Percentiles rank a stretch among this genome's conserved stretches.
Conservation (phyloP, 2,329 filamentous ascomycete species). For the Ophiocordyceps unilateralis region DNA sequence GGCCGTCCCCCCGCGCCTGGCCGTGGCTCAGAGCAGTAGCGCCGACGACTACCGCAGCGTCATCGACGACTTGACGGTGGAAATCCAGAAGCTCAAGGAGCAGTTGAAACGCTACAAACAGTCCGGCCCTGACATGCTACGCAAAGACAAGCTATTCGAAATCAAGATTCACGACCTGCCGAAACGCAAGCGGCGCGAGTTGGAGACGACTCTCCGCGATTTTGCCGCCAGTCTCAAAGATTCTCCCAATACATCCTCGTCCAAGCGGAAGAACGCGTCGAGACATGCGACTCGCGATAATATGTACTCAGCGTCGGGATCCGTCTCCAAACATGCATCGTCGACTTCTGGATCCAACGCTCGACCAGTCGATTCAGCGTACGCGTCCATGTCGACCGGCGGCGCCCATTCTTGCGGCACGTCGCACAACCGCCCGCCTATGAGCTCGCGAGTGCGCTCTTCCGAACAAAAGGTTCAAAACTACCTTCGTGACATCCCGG, state of each 20-base stretch:
- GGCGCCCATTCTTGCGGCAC: conserved; percentile 27
- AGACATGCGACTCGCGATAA: conserved; percentile 19
- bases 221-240: conserved; percentile 49
- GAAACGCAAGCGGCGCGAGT: conserved; percentile 54
- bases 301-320: conserved; percentile 23
- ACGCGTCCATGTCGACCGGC: conserved; percentile 48
- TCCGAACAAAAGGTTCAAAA: conserved; percentile 46
- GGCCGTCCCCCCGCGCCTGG: conserved; percentile 12
- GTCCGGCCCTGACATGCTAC: conserved; percentile 45
- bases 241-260: conserved; percentile 24
- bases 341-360: conserved; percentile 35
- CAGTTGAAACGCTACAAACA: conserved; percentile 56
- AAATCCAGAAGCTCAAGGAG: conserved; percentile 64
- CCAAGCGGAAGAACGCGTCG: conserved; percentile 21
- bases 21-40: conserved; percentile 35
- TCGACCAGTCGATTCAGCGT: conserved; percentile 42
- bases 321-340: conserved; percentile 33
- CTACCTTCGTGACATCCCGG: conserved; percentile 57
- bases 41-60: conserved; percentile 65
- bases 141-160: conserved; percentile 67
- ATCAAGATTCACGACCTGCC: conserved; percentile 62
- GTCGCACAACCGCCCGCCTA: conserved; percentile 19
- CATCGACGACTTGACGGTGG: conserved; percentile 73
- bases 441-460: conserved; percentile 19
- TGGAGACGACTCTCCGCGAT: conserved; percentile 55